Evolutionary conservation across 257 asterid genomes (phyloP), one percentile per base, ranked within the genome.

Genomic region (Penstemon barbatus): DNA sequence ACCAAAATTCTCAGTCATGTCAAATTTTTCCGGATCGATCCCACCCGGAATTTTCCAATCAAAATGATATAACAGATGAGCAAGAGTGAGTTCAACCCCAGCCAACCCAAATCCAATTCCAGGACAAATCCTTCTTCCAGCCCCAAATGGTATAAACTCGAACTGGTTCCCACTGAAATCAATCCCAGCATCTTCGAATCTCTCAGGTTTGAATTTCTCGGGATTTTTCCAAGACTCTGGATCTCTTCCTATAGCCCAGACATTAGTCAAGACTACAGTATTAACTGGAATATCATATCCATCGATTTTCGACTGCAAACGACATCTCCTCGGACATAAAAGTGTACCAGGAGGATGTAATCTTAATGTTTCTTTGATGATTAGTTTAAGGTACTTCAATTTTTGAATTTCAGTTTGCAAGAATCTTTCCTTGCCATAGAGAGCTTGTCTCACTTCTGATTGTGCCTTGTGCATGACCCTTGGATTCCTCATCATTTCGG

Each of bases 401-500:
- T 51, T 57, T 19, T 59, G 75, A 39, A 75, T 41, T 39, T 75
- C 81, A 11, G 46, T 9, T n/a, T 78, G 80, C 7, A 19, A 61
- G 63, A 78, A 42, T 58, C 9, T 69, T 52, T 40, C 40, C 46
- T 68, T 68, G 7, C 74, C 74, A 4, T 43, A 54, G 60, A 66
- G 60, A 10, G 46, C 33, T 59, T 68, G 36, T 48, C 84, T 72
- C 18, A 80, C 79, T 70, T 80, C 77, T 8, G 69, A 50, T 46
- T 80, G 84, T 48, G 84, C 83, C 74, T 77, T 71, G 8, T 45
- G 61, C 40, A 74, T 3, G 3, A 77, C 75, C 19, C 51, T 50
- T 10, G 83, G 85, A 15, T 81, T 69, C 68, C 54, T 75, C 74
- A 78, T 66, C 71, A 81, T 9, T 70, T 78, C 86, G 4, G 86